A percentile compares a stretch with the other conserved stretches of the same genome.
Evolutionary conservation across 2,329 filamentous ascomycete species (phyloP).

Genomic region (Ascochyta koolunga): DNA sequence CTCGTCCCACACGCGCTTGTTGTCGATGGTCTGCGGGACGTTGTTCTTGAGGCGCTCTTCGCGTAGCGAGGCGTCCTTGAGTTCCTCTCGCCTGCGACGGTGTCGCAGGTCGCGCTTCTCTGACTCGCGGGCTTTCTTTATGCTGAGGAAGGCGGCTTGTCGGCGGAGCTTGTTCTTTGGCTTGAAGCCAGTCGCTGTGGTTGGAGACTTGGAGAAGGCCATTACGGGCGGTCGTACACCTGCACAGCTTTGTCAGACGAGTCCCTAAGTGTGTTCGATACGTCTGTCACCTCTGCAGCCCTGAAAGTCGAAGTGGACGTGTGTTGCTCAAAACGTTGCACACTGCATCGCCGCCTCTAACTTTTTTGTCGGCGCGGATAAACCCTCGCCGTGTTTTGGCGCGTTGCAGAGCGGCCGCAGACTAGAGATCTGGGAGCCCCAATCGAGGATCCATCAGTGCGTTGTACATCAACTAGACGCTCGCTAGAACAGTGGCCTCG

Average conservation of each 20-base stretch:
- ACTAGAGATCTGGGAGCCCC: slow-evolving; percentile 3
- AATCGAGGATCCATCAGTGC: slow-evolving; percentile 11
- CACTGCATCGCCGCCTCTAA: slow-evolving; percentile 4
- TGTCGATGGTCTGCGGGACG: slow-evolving; percentile 61
- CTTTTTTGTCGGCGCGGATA: slow-evolving; percentile 22
- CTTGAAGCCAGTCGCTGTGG: slow-evolving; percentile 58
- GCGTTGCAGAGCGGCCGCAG: background rate
- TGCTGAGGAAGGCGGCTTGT: slow-evolving; percentile 76
- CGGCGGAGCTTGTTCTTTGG: slow-evolving; percentile 80
- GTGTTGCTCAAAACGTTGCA: background rate
- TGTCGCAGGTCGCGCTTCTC: slow-evolving; percentile 78
- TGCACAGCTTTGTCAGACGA: background rate
- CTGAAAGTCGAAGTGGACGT: background rate
- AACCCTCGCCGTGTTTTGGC: background rate
- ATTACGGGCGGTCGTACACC: slow-evolving; percentile 42
- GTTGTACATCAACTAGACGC: slow-evolving; percentile 26
- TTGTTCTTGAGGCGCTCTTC: slow-evolving; percentile 77
- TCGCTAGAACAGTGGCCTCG: slow-evolving; percentile 26
- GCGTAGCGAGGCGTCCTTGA: slow-evolving; percentile 77
- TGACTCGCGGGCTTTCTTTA: slow-evolving; percentile 78
- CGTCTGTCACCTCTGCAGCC: background rate
- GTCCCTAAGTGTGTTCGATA: background rate
- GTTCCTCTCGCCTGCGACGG: slow-evolving; percentile 81
- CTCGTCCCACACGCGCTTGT: slow-evolving; percentile 75
- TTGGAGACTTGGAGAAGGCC: slow-evolving; percentile 56